Percentiles rank a stretch among this genome's conserved stretches.
Conservation (phyloP, 148 eudicot genomes). For the Vaccinium myrtillus region DNA sequence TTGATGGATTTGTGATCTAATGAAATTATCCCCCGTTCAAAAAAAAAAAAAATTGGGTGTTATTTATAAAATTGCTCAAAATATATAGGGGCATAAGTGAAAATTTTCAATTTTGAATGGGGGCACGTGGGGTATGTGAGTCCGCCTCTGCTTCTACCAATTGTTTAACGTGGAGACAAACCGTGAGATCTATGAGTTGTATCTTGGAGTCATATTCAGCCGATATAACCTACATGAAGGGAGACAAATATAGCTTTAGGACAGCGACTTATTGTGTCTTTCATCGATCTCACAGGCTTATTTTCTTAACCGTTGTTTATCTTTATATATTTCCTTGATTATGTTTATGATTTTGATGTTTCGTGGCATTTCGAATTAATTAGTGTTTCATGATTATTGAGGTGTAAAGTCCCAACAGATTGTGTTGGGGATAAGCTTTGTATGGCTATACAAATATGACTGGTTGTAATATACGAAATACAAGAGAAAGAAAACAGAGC, state of each 20-base stretch:
- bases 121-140: no score
- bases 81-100: no score
- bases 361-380: not conserved
- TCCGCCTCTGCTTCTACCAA: not conserved
- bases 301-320: not conserved
- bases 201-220: not conserved
- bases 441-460: no score
- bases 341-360: not conserved
- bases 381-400: not conserved
- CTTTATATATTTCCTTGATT: not conserved
- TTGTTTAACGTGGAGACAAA: not conserved
- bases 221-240: not conserved
- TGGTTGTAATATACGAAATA: no score
- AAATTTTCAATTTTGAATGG: no score
- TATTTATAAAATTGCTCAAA: no score
- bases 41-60: no score
- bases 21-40: no score
- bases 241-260: not conserved
- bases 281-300: not conserved
- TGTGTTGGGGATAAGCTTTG: no score
- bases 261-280: not conserved
- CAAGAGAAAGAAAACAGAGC: no score
- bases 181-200: not conserved
- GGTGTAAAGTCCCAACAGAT: not conserved
- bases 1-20: no score